Evolutionary conservation across 2,329 filamentous ascomycete species (phyloP), one percentile per base, ranked within the genome.

Genomic region (Curvularia hawaiiensis): DNA sequence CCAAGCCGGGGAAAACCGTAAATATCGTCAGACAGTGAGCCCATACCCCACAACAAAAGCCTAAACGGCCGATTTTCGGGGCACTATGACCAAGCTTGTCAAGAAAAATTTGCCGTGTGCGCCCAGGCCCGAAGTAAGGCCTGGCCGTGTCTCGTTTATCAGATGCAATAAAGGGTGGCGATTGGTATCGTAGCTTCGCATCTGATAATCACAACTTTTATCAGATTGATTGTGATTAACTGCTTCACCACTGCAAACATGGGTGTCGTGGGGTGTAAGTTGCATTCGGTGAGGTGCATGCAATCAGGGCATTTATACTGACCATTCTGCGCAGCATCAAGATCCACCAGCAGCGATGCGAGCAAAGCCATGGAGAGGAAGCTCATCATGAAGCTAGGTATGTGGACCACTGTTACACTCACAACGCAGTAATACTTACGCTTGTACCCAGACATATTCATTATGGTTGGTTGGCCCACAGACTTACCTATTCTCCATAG

Each of bases 301-400:
- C 4, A 24, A 3, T 24, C 4, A 24, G 16, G 16, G 18, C 4
- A 4, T 30, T 7, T 10, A 28, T 46, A 30, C 18, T 46, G 28
- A 46, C 28, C 4, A 31, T 4, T 20, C 24, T 9, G 16, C 24
- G n/a, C 12, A 56, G 53, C 40, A 26, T 43, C 28, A 3, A 47
- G 38, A 16, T 14, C 53, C 14, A 44, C 28, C n/a, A 26, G 18
- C 38, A 40, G 47, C 26, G 40, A 46, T 35, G 31, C 40, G 11
- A 26, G 11, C 24, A 56, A 56, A 26, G 30, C 26, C 3, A 46
- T 52, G 53, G 53, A 56, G 28, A 56, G 33, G 41, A 56, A 41
- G 18, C 53, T 56, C 26, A 50, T 56, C 26, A 31, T 56, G 33
- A 56, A 56, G 53, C 53, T 56, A 20, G 53, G 53, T 56, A 47